These are phyloP conservation scores for Mycena albidolilacea DNA, from an alignment of 768 basidiomycete species.

Conservation along the genomic window DNA sequence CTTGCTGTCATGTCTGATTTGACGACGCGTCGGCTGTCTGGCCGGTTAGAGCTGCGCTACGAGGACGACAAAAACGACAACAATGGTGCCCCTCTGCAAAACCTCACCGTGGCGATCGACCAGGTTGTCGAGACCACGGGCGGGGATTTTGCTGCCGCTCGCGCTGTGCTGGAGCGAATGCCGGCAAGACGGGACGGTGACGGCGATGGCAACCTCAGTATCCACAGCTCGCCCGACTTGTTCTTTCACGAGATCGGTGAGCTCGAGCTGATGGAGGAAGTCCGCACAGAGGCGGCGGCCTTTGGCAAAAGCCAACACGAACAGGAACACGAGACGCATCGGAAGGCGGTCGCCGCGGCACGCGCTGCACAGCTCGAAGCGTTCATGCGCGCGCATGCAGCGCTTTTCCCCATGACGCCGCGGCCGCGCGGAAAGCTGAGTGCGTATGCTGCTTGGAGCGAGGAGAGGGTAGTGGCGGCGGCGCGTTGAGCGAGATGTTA, in stretches of 20 bases:
- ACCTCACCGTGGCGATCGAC: conserved; percentile 25
- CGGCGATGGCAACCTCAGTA: not conserved
- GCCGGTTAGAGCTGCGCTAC: not conserved
- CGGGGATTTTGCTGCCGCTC: conserved; percentile 12
- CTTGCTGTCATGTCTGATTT: conserved; percentile 1
- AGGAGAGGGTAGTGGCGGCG: conserved; percentile 5
- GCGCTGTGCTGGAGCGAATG: not conserved
- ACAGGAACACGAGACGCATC: conserved; percentile 1
- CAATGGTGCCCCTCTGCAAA: not conserved
- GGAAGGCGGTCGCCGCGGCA: conserved; percentile 16
- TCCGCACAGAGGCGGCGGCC: conserved; percentile 16
- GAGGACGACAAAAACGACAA: conserved; percentile 5
- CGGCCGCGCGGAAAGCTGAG: conserved; percentile 19
- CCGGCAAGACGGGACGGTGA: not conserved
- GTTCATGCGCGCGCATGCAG: conserved; percentile 25
- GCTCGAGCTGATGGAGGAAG: conserved; percentile 27
- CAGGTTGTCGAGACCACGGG: conserved; percentile 19
- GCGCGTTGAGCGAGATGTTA: not conserved
- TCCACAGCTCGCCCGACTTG: not conserved
- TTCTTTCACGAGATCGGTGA: conserved; percentile 35
- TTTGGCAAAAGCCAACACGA: not conserved
- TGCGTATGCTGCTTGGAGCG: conserved; percentile 25
- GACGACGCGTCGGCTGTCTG: conserved; percentile 1
- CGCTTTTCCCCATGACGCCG: conserved; percentile 30
- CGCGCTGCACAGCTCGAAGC: conserved; percentile 21